phyloP scores from a whole-genome alignment of 495 filamentous ascomycete species.

The Penicillium fimorum region DNA sequence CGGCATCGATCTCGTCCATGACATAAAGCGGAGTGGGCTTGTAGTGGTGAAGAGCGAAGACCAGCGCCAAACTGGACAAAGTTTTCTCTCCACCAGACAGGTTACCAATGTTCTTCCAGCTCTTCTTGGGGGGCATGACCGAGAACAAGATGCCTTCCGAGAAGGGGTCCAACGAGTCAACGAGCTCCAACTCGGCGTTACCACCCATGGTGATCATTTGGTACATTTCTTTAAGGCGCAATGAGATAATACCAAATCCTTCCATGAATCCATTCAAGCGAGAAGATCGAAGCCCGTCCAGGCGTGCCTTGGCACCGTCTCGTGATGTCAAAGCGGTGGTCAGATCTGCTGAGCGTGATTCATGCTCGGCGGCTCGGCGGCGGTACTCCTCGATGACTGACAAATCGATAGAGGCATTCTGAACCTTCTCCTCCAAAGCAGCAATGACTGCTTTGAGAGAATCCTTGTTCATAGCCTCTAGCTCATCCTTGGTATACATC shows the following conservation, averaged over 20 bases:
- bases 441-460: slow-evolving; percentile 84
- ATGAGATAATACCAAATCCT: slow-evolving; percentile 91
- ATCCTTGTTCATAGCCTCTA: slow-evolving; percentile 89
- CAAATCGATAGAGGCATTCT: slow-evolving; percentile 84
- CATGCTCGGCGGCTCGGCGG: slow-evolving; percentile 82
- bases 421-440: slow-evolving; percentile 85
- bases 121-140: slow-evolving; percentile 99
- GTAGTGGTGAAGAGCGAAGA: slow-evolving; percentile 97
- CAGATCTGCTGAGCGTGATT: slow-evolving; percentile 76
- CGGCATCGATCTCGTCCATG: slow-evolving; percentile 99
- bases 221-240: slow-evolving; percentile 98
- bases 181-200: slow-evolving; percentile 94
- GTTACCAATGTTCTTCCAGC: slow-evolving; percentile 98
- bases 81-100: slow-evolving; percentile 96
- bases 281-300: slow-evolving; percentile 85
- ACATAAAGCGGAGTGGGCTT: slow-evolving; percentile 97
- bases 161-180: slow-evolving; percentile 94
- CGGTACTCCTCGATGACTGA: slow-evolving; percentile 92
- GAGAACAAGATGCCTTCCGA: slow-evolving; percentile 94
- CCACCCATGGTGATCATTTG: slow-evolving; percentile 99
- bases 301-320: slow-evolving; percentile 82
- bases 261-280: slow-evolving; percentile 98
- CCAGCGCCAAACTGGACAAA: slow-evolving; percentile 84
- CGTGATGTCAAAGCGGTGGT: slow-evolving; percentile 69
- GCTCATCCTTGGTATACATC: slow-evolving; percentile 82